phyloP scores from a whole-genome alignment of 257 asterid genomes.

The Nicotiana tabacum region DNA sequence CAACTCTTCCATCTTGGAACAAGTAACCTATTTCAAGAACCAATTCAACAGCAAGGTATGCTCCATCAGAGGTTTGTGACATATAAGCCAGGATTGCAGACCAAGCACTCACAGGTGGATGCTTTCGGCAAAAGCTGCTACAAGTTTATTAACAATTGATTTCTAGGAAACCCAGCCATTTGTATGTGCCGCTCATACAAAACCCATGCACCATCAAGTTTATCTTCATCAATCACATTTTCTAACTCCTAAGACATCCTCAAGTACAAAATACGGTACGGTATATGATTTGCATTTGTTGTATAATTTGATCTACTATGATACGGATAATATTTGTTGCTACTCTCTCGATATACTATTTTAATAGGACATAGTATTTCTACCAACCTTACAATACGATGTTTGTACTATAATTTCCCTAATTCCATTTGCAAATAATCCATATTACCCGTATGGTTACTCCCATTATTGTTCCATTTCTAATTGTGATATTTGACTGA shows the following conservation, averaged over 20 bases:
- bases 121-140: constrained; percentile 46
- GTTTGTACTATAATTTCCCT: too few species aligned
- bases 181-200: constrained; percentile 70
- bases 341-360: too few species aligned
- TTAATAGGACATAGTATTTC: too few species aligned
- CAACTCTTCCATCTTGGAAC: constrained; percentile 81
- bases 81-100: constrained; percentile 67
- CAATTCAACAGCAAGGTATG: constrained; percentile 77
- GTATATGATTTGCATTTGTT: too few species aligned
- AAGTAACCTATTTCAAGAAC: constrained; percentile 83
- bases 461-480: too few species aligned
- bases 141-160: constrained; percentile 52
- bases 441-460: too few species aligned
- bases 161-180: constrained; percentile 74
- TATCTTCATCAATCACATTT: constrained; percentile 43
- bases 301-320: too few species aligned
- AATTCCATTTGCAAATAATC: too few species aligned
- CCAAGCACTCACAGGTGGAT: constrained; percentile 80
- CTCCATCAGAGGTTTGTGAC: constrained; percentile 58
- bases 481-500: too few species aligned
- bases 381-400: too few species aligned
- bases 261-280: too few species aligned
- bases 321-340: too few species aligned
- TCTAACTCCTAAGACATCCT: constrained; percentile 51
- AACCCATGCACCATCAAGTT: constrained; percentile 64